Evolutionary conservation across 2,329 filamentous ascomycete genomes (phyloP).

Genomic region (Penicillium concentricum): DNA sequence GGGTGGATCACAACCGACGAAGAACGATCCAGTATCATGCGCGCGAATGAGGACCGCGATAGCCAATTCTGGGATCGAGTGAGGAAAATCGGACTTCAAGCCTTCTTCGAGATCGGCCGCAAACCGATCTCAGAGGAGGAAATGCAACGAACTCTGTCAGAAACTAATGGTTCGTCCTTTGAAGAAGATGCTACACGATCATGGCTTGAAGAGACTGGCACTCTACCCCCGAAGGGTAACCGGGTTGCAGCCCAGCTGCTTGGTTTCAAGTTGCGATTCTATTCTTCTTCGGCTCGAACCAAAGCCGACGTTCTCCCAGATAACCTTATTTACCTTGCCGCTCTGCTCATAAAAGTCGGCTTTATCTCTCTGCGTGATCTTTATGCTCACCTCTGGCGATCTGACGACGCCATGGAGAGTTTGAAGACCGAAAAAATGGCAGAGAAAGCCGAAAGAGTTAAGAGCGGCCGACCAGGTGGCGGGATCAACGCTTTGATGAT

Average conservation of each 20-base stretch:
- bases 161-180: conserved; percentile 38
- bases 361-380: conserved; percentile 91
- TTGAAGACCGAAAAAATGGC: conserved; percentile 69
- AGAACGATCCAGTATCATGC: conserved; percentile 60
- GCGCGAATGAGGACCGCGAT: conserved; percentile 66
- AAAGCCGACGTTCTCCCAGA: conserved; percentile 77
- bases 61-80: conserved; percentile 76
- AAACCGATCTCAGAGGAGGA: conserved; percentile 63
- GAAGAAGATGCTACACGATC: conserved; percentile 60
- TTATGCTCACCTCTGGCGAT: conserved; percentile 86
- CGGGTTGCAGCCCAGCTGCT: conserved; percentile 89
- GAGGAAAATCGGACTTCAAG: conserved; percentile 71
- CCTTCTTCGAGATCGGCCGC: conserved; percentile 86
- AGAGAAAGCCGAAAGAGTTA: conserved; percentile 77
- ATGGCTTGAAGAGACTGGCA: conserved; percentile 80
- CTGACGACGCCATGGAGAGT: conserved; percentile 76
- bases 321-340: conserved; percentile 88
- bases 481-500: conserved; percentile 79
- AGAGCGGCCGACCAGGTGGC: conserved; percentile 66
- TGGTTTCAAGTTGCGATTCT: conserved; percentile 96
- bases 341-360: conserved; percentile 91
- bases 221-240: conserved; percentile 80
- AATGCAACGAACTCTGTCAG: conserved; percentile 48
- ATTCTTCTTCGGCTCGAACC: conserved; percentile 75
- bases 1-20: conserved; percentile 66